Percentiles rank a stretch among this genome's conserved stretches.
These are phyloP conservation scores for Talaromyces sp. DNA, from an alignment of 2,329 filamentous ascomycete species.

Conservation along the genomic window DNA sequence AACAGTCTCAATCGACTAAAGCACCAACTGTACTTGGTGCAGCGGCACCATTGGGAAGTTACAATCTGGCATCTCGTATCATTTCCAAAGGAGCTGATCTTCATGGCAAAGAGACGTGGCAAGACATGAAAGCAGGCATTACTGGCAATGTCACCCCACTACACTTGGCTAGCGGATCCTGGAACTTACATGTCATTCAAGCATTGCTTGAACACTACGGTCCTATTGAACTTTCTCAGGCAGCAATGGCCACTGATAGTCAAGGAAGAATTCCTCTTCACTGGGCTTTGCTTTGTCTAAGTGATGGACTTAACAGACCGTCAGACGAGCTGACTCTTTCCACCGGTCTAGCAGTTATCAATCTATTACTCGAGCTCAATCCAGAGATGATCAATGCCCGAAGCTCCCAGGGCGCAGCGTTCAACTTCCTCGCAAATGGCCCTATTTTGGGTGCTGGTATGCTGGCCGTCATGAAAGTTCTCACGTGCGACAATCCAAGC, in stretches of 20 bases:
- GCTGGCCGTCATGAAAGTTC: neutral
- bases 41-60: neutral
- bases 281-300: neutral
- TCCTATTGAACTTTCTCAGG: neutral
- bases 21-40: neutral
- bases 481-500: neutral
- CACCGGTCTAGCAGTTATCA: neutral
- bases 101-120: neutral
- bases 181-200: neutral
- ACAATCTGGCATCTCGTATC: neutral
- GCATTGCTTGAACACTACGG: neutral
- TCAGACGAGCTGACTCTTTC: neutral
- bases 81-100: neutral
- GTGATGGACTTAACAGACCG: neutral
- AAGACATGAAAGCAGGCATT: neutral
- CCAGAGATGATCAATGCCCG: neutral
- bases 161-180: neutral
- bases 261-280: neutral
- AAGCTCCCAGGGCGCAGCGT: neutral
- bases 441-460: neutral
- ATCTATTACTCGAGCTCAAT: neutral
- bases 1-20: too few species aligned
- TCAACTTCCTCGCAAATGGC: neutral
- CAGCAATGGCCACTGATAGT: neutral
- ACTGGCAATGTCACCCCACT: neutral